Evolutionary conservation across 2,329 filamentous ascomycete genomes (phyloP).

Genomic region (Boeremia exigua): DNA sequence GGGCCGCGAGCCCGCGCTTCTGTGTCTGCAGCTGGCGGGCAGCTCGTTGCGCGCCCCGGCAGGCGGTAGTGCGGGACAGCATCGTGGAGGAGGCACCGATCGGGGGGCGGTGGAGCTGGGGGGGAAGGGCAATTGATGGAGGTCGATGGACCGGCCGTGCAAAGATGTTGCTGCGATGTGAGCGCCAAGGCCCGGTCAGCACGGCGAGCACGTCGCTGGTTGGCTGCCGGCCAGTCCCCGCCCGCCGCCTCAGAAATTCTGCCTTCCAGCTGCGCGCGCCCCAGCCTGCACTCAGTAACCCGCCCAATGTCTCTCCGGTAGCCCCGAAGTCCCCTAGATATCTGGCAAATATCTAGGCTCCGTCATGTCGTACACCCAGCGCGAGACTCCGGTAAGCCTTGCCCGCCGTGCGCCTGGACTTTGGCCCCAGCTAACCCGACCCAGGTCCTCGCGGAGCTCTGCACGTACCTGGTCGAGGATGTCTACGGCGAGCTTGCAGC

Average conservation of each 20-base stretch:
- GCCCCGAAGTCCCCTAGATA: slow-evolving; percentile 36
- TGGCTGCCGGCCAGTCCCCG: slow-evolving; percentile 9
- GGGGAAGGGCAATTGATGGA: slow-evolving; percentile 55
- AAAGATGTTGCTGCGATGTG: slow-evolving; percentile 8
- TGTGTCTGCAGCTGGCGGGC: slow-evolving; percentile 62
- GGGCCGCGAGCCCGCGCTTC: slow-evolving; percentile 69
- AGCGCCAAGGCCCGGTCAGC: slow-evolving; percentile 16
- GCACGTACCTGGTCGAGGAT: slow-evolving; percentile 85
- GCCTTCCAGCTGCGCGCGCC: slow-evolving; percentile 5
- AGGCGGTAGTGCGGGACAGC: slow-evolving; percentile 71
- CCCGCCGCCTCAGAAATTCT: slow-evolving; percentile 7
- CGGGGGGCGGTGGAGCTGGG: slow-evolving; percentile 55
- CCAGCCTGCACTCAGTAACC: slow-evolving; percentile 1
- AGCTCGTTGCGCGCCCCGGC: slow-evolving; percentile 68
- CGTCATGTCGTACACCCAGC: slow-evolving; percentile 45
- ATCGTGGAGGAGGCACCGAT: slow-evolving; percentile 56
- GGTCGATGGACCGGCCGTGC: slow-evolving; percentile 8
- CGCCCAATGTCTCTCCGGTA: slow-evolving; percentile 43
- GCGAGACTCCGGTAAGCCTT: slow-evolving; percentile 44
- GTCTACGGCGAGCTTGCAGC: slow-evolving; percentile 90
- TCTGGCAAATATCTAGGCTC: slow-evolving; percentile 45
- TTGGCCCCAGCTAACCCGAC: slow-evolving; percentile 45
- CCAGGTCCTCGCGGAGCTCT: slow-evolving; percentile 86
- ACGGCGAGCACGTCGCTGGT: not conserved
- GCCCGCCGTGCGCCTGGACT: slow-evolving; percentile 1